Conservation (phyloP, 2,329 filamentous ascomycete species). For the Phyllosticta paracitricarpa region DNA sequence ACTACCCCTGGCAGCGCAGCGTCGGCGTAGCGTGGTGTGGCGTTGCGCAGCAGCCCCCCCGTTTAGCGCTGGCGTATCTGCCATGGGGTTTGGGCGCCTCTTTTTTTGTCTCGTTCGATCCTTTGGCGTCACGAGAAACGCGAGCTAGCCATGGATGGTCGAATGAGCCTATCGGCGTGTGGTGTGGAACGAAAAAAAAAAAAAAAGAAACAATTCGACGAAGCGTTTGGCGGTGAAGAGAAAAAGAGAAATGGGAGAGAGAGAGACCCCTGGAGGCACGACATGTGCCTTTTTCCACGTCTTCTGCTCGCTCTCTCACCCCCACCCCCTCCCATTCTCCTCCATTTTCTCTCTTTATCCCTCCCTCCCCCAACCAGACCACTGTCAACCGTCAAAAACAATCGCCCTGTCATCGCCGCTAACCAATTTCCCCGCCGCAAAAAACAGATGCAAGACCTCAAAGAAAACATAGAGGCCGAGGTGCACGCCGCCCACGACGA, state of each 20-base stretch:
- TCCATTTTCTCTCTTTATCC: too few species aligned
- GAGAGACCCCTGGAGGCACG: too few species aligned
- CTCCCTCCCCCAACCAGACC: too few species aligned
- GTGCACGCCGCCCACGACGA: slow-evolving; percentile 84
- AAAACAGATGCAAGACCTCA: slow-evolving; percentile 83
- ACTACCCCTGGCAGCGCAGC: neutral
- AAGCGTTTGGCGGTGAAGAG: too few species aligned
- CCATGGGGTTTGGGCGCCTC: too few species aligned
- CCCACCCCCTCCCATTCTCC: too few species aligned
- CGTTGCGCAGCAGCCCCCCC: too few species aligned
- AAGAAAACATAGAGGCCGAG: slow-evolving; percentile 94
- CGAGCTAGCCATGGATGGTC: neutral
- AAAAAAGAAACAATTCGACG: neutral
- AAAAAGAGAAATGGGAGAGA: neutral
- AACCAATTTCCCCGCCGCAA: neutral
- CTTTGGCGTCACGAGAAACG: neutral
- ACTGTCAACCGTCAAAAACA: too few species aligned
- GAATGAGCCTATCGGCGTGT: neutral
- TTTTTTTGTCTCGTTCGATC: neutral
- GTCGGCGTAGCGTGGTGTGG: neutral
- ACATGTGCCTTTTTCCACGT: neutral
- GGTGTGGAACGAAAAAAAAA: too few species aligned
- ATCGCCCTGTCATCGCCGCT: too few species aligned
- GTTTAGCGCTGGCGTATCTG: neutral
- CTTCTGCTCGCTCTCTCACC: too few species aligned